Evolutionary conservation across 2,329 filamentous ascomycete species (phyloP).

Genomic region (Alternaria brassicae): DNA sequence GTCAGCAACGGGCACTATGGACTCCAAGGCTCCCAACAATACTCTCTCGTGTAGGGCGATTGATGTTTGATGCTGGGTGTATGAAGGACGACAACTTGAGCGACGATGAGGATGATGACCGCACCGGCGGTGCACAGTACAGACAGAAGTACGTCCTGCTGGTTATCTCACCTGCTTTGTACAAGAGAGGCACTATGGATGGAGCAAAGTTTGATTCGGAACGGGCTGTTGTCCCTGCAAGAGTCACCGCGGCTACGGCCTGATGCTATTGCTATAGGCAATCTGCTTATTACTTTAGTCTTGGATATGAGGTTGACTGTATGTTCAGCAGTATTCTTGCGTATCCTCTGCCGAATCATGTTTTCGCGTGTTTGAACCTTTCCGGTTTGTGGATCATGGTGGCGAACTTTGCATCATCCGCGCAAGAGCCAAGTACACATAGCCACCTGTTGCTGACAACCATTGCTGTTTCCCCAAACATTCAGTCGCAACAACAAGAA

Average conservation of each 20-base stretch:
- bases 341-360: too few species aligned
- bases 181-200: conserved; percentile 13
- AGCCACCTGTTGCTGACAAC: too few species aligned
- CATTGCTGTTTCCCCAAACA: too few species aligned
- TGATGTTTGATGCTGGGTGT: conserved; percentile 12
- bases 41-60: not conserved
- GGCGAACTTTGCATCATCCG: too few species aligned
- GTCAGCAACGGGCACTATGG: conserved; percentile 19
- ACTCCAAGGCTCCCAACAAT: conserved; percentile 7
- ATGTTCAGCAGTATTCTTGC: too few species aligned
- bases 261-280: not conserved
- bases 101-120: conserved; percentile 8
- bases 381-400: too few species aligned
- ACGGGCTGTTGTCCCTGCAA: conserved; percentile 1
- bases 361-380: too few species aligned
- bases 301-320: too few species aligned
- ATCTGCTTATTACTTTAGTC: not conserved
- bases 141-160: conserved; percentile 9
- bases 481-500: too few species aligned
- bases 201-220: conserved; percentile 13
- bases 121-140: not conserved
- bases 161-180: conserved; percentile 14
- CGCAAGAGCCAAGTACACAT: too few species aligned
- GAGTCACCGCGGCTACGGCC: not conserved
- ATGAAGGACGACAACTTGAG: conserved; percentile 13